A percentile compares a stretch with the other conserved stretches of the same genome.
Evolutionary conservation across 495 filamentous ascomycete genomes (phyloP).

Genomic region (Amorphotheca resinae): DNA sequence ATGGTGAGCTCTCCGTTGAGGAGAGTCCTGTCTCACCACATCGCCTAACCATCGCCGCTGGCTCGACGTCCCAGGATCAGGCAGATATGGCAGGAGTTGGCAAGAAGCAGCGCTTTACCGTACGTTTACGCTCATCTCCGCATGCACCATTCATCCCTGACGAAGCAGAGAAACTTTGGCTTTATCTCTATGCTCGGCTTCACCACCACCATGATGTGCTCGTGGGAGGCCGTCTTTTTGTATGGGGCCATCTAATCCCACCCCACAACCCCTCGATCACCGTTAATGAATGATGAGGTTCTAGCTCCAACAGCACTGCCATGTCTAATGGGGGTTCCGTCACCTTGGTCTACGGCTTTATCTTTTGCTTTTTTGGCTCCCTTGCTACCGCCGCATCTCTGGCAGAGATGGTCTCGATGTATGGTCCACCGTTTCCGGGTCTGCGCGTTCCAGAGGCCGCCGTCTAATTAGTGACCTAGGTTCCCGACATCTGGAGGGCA

Average conservation of each 20-base stretch:
- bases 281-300: background rate
- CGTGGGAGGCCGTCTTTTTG: slow-evolving; percentile 29
- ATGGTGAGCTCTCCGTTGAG: too few relatives aligned
- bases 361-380: slow-evolving; percentile 35
- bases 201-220: slow-evolving; percentile 28
- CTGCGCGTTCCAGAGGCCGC: background rate
- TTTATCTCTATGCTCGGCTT: slow-evolving; percentile 37
- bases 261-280: slow-evolving; percentile 3
- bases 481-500: slow-evolving; percentile 23
- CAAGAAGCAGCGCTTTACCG: too few relatives aligned
- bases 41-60: too few relatives aligned
- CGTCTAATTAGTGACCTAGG: background rate
- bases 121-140: too few relatives aligned
- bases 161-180: slow-evolving; percentile 28
- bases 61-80: too few relatives aligned
- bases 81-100: too few relatives aligned
- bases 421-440: background rate
- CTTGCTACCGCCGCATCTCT: slow-evolving; percentile 30
- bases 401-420: slow-evolving; percentile 25
- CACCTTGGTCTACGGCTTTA: slow-evolving; percentile 35
- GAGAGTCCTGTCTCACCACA: too few relatives aligned
- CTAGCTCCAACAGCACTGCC: background rate
- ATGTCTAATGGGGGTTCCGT: slow-evolving; percentile 26
- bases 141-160: too few relatives aligned
- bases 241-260: background rate